phyloP scores from a whole-genome alignment of 1,284 basidiomycete genomes.

The Fistulina hepatica region DNA sequence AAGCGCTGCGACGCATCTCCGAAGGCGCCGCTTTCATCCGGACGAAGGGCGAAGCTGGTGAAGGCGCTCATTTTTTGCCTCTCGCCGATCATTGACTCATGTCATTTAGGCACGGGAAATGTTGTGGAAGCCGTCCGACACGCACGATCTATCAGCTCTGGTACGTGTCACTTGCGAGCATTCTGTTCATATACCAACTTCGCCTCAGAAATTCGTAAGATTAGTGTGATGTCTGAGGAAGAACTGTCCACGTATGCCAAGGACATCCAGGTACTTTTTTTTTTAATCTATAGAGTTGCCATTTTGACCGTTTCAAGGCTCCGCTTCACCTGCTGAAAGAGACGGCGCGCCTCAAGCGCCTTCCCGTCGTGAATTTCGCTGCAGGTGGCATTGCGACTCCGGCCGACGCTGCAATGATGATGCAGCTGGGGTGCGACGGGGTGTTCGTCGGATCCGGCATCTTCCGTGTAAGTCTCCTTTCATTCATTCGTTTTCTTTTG shows the following conservation, averaged over 20 bases:
- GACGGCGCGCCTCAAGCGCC: constrained; percentile 83
- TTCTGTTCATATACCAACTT: constrained; percentile 34
- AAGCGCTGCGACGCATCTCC: constrained; percentile 92
- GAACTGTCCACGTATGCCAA: constrained; percentile 95
- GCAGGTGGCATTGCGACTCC: constrained; percentile 94
- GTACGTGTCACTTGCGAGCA: constrained; percentile 54
- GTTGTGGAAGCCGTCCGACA: constrained; percentile 96
- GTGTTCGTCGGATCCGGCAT: constrained; percentile 94
- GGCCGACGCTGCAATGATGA: constrained; percentile 98
- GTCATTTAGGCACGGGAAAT: too few species aligned
- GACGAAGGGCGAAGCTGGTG: constrained; percentile 94
- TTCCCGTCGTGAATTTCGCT: constrained; percentile 94
- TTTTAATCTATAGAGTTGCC: neutral
- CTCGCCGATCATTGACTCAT: too few species aligned
- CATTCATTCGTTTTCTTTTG: constrained; percentile 5
- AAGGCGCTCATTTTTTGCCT: too few species aligned
- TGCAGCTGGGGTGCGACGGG: constrained; percentile 98
- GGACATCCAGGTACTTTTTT: constrained; percentile 44
- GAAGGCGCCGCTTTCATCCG: constrained; percentile 97
- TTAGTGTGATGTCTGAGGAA: constrained; percentile 84
- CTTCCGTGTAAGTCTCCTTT: constrained; percentile 63
- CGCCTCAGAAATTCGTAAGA: constrained; percentile 78
- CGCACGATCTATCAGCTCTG: constrained; percentile 58
- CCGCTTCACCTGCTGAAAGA: constrained; percentile 98
- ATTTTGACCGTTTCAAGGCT: constrained; percentile 31